phyloP scores from a whole-genome alignment of 129 eudicot species.

The Ambrosia artemisiifolia region DNA sequence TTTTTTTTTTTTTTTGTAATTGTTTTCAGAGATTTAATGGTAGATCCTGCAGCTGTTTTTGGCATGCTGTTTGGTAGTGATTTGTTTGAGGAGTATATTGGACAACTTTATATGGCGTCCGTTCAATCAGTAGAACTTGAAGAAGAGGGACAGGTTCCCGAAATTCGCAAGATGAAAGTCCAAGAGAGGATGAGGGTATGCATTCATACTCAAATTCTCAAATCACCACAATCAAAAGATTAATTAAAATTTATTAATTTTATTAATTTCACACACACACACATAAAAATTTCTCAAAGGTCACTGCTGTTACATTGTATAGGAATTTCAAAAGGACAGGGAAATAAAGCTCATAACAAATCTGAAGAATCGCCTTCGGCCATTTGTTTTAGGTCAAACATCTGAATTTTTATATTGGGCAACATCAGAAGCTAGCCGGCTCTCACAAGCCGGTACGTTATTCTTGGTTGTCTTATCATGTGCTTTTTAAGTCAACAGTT shows the following conservation, averaged over 20 bases:
- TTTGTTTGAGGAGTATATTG: constrained; percentile 73
- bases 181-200: constrained; percentile 75
- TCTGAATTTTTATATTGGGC: constrained; percentile 73
- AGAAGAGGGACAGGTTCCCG: constrained; percentile 54
- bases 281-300: background rate
- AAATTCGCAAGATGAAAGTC: constrained; percentile 56
- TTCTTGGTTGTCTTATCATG: background rate
- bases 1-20: background rate
- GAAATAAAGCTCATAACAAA: constrained; percentile 59
- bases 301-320: background rate
- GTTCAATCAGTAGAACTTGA: constrained; percentile 61
- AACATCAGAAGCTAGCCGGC: constrained; percentile 64
- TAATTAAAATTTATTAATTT: too few relatives aligned
- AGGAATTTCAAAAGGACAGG: constrained; percentile 78
- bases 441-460: constrained; percentile 77
- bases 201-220: background rate
- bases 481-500: background rate
- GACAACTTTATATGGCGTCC: constrained; percentile 71
- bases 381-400: constrained; percentile 59
- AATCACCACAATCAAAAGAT: background rate
- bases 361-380: constrained; percentile 68
- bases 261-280: background rate
- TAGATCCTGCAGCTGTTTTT: constrained; percentile 87
- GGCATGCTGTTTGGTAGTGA: constrained; percentile 95
- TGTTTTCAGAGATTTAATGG: constrained; percentile 62